Conservation (phyloP, 1,284 basidiomycete genomes). For the Cystobasidiaceae sp. region DNA sequence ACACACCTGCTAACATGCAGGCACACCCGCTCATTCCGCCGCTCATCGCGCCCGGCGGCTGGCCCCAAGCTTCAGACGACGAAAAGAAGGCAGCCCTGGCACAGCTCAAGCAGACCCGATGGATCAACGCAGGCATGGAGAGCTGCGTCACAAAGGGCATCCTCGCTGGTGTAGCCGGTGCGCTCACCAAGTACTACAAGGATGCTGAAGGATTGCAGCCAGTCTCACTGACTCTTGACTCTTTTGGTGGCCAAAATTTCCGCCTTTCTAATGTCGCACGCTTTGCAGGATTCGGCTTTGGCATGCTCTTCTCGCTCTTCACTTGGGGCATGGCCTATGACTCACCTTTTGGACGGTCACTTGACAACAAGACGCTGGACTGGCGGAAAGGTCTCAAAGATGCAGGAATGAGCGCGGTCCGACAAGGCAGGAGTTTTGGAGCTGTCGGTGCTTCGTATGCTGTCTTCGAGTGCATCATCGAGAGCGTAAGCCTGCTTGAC, state of each 20-base stretch:
- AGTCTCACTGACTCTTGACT: too few species aligned
- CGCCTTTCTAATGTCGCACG: too few species aligned
- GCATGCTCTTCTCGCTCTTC: slow-evolving; percentile 28
- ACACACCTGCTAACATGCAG: slow-evolving; percentile 26
- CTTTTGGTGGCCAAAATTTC: too few species aligned
- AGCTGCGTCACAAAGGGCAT: slow-evolving; percentile 22
- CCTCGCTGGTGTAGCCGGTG: slow-evolving; percentile 25
- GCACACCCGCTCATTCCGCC: slow-evolving; percentile 27
- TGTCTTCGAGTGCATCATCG: slow-evolving; percentile 21
- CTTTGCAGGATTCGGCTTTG: slow-evolving; percentile 28
- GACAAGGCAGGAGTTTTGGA: slow-evolving; percentile 22
- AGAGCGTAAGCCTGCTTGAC: slow-evolving; percentile 6
- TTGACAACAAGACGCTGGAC: slow-evolving; percentile 11
- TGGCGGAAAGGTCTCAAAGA: slow-evolving; percentile 26
- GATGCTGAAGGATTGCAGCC: too few species aligned
- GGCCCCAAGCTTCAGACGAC: slow-evolving; percentile 26
- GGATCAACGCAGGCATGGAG: slow-evolving; percentile 29
- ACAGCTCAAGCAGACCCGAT: slow-evolving; percentile 25
- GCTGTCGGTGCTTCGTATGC: slow-evolving; percentile 25
- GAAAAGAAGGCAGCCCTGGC: slow-evolving; percentile 22
- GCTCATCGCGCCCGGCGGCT: slow-evolving; percentile 27
- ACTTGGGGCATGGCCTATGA: slow-evolving; percentile 31
- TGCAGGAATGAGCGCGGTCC: slow-evolving; percentile 17
- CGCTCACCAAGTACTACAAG: too few species aligned
- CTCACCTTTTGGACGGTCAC: slow-evolving; percentile 13